Evolutionary conservation across 2,329 filamentous ascomycete genomes (phyloP), one percentile per base, ranked within the genome.

Genomic region (Coniella vitis): DNA sequence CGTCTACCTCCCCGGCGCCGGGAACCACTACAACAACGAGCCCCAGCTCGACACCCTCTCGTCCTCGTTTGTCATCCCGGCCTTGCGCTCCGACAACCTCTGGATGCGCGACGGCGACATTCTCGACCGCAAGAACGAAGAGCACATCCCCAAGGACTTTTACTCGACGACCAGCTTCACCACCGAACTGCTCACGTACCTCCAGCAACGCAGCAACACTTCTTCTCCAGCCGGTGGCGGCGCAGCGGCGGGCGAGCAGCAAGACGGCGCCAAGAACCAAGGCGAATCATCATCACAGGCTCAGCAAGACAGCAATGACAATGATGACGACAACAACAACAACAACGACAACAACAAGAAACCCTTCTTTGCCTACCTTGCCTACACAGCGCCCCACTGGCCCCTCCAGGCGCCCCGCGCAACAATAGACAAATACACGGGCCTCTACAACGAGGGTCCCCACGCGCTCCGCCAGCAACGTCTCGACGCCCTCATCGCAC

Each of bases 371-470:
- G 77, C 66, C 2, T 82, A 81, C 57, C 66, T 79, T 1, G 76
- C 79, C 2, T 83, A 81, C 59, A 78, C 77, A 0, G 79, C 79
- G 0, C 79, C 79, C 1, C 79, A 83, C 56, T 83, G 79, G 79
- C 79, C 79, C 1, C 64, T 83, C 3, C 79, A 83, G 55, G 76
- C 77, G 0, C 76, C 78, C 0, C 60, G 65, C 43, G 71, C 78
- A 49, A 72, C 73, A 45, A 72, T 76, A 34, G 67, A 70, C 16
- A 75, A 79, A 55, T 83, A 83, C 61, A 70, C 69, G 13, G 78
- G 79, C 14, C 64, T 77, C 0, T 84, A 84, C 56, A 73, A 81
- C 38, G 76, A 79, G 3, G 80, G 81, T 0, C 79, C 79, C 0
- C 73, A 79, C 16, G 75, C 68, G 0, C 68, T 84, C 10, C 69